Evolutionary conservation across 495 filamentous ascomycete genomes (phyloP).

Genomic region (Venustampulla echinocandica): DNA sequence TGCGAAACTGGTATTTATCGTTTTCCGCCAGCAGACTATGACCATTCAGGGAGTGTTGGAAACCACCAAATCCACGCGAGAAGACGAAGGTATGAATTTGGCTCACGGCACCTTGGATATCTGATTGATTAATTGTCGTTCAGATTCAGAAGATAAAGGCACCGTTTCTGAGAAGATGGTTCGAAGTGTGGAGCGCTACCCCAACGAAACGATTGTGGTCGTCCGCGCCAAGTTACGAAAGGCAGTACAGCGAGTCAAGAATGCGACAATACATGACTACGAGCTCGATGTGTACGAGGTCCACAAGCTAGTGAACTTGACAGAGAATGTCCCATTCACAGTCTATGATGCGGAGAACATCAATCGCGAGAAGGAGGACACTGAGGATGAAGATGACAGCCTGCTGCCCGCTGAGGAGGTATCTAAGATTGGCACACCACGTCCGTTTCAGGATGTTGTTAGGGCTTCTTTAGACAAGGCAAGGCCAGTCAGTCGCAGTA

Average conservation of each 20-base stretch:
- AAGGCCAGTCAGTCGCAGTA: conserved; percentile 13
- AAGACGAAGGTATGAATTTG: conserved; percentile 15
- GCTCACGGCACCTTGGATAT: neutral
- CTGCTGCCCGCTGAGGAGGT: neutral
- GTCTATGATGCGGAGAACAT: conserved; percentile 30
- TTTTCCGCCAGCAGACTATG: conserved; percentile 41
- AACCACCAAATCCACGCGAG: conserved; percentile 40
- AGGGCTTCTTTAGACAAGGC: conserved; percentile 6
- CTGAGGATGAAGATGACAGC: conserved; percentile 13
- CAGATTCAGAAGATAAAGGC: conserved; percentile 1
- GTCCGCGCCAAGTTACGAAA: conserved; percentile 68
- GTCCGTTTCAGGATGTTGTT: conserved; percentile 3
- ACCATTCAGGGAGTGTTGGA: conserved; percentile 77
- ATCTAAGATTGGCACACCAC: conserved; percentile 2
- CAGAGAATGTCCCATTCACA: conserved; percentile 33
- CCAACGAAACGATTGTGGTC: conserved; percentile 70
- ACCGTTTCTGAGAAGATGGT: conserved; percentile 58
- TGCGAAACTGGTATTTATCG: conserved; percentile 79
- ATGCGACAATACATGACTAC: conserved; percentile 63
- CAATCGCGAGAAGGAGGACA: conserved; percentile 20
- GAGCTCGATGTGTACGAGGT: conserved; percentile 77
- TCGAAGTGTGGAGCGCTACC: conserved; percentile 75
- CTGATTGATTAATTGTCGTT: neutral
- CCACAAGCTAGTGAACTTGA: conserved; percentile 49
- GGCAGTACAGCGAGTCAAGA: conserved; percentile 67